Evolutionary conservation across 1,284 basidiomycete species (phyloP), one percentile per base, ranked within the genome.

Genomic region (Psilocybe mexicana): DNA sequence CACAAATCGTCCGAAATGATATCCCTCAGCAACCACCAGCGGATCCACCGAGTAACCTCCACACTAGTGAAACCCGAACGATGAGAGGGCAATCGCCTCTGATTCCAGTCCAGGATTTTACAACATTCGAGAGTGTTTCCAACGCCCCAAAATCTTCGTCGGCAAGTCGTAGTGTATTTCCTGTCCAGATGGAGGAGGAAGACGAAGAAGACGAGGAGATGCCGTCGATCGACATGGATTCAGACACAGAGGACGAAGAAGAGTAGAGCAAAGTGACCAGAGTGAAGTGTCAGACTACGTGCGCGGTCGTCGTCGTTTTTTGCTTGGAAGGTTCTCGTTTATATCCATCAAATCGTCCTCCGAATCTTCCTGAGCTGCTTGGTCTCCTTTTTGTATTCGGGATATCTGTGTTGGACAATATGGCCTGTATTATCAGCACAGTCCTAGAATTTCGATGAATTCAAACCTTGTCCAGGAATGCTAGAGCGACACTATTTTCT

Each of bases 401-500:
- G 45, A 51, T 8, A 53, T 61, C 58, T 64, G 43, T 38, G 28
- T 51, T 12, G 2, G n/a, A 33, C 30, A 33, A 33, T 33, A 33
- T 33, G 8, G 30, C 30, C 4, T 6, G 18, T 12, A 14, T 18
- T 33, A 30, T 55, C 28, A 55, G 14, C 40, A 23, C 12, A 11
- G 7, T 35, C 14, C 38, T 58, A 46, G 40, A 45, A 12, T 23
- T 24, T 23, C 44, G 30, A 33, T 28, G 43, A 42, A 38, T 12
- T 52, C 57, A 43, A 68, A 87, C 87, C 78, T 84, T 79, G 49
- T 74, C 68, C 47, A 84, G 65, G 70, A 86, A 86, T 0, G 74
- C 73, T 48, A 74, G 72, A 6, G 82, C 79, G 4, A 88, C 76
- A 7, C 68, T 63, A 55, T 87, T 87, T n/a, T 79, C 75, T 8